phyloP scores from a whole-genome alignment of 176 grass and related monocot species.

The Rhynchospora tenuis region DNA sequence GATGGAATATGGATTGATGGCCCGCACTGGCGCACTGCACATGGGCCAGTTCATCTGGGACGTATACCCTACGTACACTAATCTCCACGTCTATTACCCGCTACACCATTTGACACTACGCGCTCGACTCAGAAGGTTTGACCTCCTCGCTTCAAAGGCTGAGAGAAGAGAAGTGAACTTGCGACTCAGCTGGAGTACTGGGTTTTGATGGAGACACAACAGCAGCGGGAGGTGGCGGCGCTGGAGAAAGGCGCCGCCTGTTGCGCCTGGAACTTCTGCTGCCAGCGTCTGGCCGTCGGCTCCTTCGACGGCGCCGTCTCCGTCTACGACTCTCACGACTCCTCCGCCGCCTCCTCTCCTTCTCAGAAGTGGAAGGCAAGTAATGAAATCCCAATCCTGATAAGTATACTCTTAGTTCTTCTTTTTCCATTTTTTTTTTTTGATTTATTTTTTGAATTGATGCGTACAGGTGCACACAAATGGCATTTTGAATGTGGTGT shows the following conservation, averaged over 20 bases:
- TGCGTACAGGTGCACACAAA: conserved; percentile 54
- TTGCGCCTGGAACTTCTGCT: conserved; percentile 73
- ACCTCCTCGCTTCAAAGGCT: background rate
- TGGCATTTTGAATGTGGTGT: conserved; percentile 47
- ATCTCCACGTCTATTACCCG: background rate
- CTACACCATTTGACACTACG: background rate
- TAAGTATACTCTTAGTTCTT: background rate
- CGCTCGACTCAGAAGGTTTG: background rate
- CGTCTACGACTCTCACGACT: conserved; percentile 53
- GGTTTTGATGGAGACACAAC: conserved; percentile 35
- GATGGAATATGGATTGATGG: too few species aligned
- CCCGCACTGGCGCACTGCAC: too few species aligned
- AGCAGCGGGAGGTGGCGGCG: conserved; percentile 48
- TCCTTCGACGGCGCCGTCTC: conserved; percentile 62
- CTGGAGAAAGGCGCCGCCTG: conserved; percentile 51
- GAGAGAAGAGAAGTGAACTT: too few species aligned
- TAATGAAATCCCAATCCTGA: background rate
- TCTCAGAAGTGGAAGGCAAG: conserved; percentile 83
- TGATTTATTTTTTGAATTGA: conserved; percentile 9
- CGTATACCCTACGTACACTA: too few species aligned
- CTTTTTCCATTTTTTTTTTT: background rate
- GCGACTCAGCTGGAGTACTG: too few species aligned
- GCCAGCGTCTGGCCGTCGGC: conserved; percentile 65
- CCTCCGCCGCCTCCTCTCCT: conserved; percentile 16
- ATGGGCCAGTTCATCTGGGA: too few species aligned